Base-by-base conservation (phyloP, 208 protist species). In the Crithidia thermophila region DNA sequence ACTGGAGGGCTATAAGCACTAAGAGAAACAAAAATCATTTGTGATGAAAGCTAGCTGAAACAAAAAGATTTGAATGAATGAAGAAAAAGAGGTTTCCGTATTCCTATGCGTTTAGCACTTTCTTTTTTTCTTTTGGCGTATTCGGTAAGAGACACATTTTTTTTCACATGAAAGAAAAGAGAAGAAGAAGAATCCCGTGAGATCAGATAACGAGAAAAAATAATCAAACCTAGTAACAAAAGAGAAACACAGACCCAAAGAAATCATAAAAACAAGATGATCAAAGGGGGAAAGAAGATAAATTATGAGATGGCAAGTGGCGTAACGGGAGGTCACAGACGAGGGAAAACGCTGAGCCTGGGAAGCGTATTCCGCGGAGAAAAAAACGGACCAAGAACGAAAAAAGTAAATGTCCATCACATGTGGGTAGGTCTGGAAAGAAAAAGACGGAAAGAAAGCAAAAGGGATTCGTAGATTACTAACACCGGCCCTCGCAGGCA, bases 371-470 rank as follows among this genome's bases (percentile, higher is more conserved):
- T n/a, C 40, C 5, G 14, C 13, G 20, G 40, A 7, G 16, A 45
- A 18, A 21, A 45, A 16, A 45, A 6, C 10, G 40, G 18, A 18
- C 10, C 14, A 47, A 20, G 18, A 47, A 47, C 7, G 13, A 47
- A 47, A 6, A 47, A 9, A 18, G 14, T 6, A 47, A 47, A n/a
- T n/a, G n/a, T n/a, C n/a, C n/a, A n/a, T 18, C 10, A 47, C 10
- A 20, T 47, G 42, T 47, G 31, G n/a, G 33, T 31, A 40, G 25
- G 33, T 27, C 9, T 10, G 16, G 27, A 56, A 47, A 30, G 39
- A 33, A 67, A 57, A 50, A 42, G 16, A 57, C 7, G 27, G 50
- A 27, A 68, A 40, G 58, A 43, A 42, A 55, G 18, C 14, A 39
- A 28, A 21, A 55, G 5, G 49, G 11, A 67, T 21, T 36, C 27